Conservation (phyloP, 768 basidiomycete genomes). For the Rhizopogon rudus region DNA sequence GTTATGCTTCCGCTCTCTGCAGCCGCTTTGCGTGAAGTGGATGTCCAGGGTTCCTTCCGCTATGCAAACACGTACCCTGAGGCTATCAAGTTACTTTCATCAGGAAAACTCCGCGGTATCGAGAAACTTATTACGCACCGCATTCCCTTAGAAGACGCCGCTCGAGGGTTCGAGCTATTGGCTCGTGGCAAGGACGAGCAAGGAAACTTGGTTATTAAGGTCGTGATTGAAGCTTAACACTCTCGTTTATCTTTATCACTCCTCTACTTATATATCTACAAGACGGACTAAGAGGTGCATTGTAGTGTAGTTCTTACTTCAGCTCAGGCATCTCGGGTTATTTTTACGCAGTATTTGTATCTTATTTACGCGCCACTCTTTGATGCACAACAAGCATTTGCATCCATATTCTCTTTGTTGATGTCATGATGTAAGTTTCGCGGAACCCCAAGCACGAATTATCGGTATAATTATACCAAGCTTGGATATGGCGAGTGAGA, state of each 20-base stretch:
- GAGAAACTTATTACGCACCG: slow-evolving; percentile 80
- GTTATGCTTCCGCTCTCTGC: slow-evolving; percentile 77
- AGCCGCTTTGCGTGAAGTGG: slow-evolving; percentile 85
- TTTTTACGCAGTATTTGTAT: slow-evolving; percentile 15
- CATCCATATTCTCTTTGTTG: background rate
- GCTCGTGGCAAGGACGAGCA: slow-evolving; percentile 70
- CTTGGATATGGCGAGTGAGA: background rate
- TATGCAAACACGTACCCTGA: slow-evolving; percentile 88
- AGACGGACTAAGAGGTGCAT: slow-evolving; percentile 3
- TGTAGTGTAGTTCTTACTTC: slow-evolving; percentile 8
- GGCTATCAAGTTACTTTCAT: slow-evolving; percentile 70
- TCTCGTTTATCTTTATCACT: background rate
- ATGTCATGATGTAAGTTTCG: background rate
- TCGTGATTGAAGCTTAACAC: slow-evolving; percentile 58
- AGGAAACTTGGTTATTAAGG: slow-evolving; percentile 84
- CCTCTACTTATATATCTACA: background rate
- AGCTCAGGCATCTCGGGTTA: slow-evolving; percentile 4
- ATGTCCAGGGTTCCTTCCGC: slow-evolving; percentile 88
- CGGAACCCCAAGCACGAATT: too few species aligned
- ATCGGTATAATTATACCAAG: too few species aligned
- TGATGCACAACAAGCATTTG: background rate
- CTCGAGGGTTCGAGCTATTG: slow-evolving; percentile 79
- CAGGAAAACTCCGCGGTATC: slow-evolving; percentile 59
- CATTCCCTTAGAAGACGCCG: slow-evolving; percentile 57
- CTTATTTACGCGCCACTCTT: background rate